Conservation (phyloP, 768 basidiomycete species). For the Daedaleopsis sinensis region DNA sequence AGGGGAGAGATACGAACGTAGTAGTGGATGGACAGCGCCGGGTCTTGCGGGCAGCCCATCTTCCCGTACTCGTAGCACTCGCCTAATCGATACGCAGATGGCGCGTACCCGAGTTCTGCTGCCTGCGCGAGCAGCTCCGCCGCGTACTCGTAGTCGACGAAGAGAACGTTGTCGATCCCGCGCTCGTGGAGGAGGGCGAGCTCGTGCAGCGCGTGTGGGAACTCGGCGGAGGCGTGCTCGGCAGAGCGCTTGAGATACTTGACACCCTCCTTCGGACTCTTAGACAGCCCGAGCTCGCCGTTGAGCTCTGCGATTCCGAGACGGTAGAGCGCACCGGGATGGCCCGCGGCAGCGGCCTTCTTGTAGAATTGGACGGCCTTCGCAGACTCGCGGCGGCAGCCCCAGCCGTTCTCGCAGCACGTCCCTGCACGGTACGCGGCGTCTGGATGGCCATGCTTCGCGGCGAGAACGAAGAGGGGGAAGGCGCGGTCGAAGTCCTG, state of each 20-base stretch:
- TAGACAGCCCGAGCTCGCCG: conserved; percentile 85
- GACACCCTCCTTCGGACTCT: conserved; percentile 92
- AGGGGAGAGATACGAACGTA: conserved; percentile 66
- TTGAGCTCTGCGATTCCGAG: conserved; percentile 96
- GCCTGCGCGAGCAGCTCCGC: conserved; percentile 94
- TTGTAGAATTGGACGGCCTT: conserved; percentile 94
- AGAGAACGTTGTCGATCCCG: conserved; percentile 98
- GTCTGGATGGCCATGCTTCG: conserved; percentile 96
- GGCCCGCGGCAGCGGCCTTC: conserved; percentile 88
- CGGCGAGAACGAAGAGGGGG: conserved; percentile 92
- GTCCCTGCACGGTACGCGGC: conserved; percentile 95
- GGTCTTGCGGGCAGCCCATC: conserved; percentile 97
- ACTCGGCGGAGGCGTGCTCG: conserved; percentile 92
- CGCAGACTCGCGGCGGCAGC: conserved; percentile 87
- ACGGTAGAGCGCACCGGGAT: conserved; percentile 96
- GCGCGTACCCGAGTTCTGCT: conserved; percentile 93
- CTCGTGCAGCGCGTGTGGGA: conserved; percentile 95
- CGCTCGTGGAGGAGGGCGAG: conserved; percentile 91
- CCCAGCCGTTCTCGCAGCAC: conserved; percentile 99
- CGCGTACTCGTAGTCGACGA: conserved; percentile 95
- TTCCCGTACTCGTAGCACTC: conserved; percentile 99
- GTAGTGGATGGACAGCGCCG: conserved; percentile 97
- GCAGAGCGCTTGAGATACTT: conserved; percentile 99
- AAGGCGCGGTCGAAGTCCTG: conserved; percentile 98
- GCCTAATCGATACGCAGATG: conserved; percentile 92